A percentile compares a stretch with the other conserved stretches of the same genome.
Conservation (phyloP, 371 early-diverging fungal genomes). For the Smittium culicis region DNA sequence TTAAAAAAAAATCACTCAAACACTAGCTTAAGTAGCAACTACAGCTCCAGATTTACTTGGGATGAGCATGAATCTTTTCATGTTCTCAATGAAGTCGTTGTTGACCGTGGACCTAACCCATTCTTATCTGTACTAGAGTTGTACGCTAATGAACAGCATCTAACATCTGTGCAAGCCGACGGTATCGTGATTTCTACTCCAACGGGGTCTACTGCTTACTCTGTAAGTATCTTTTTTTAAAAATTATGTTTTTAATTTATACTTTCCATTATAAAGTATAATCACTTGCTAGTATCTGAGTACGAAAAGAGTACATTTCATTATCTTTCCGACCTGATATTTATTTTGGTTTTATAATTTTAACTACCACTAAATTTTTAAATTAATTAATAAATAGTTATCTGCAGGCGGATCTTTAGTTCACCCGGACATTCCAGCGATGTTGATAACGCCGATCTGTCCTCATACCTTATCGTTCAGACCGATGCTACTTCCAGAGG, state of each 20-base stretch:
- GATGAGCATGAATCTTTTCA: slow-evolving; percentile 33
- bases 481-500: slow-evolving; percentile 83
- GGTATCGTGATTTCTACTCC: slow-evolving; percentile 84
- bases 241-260: no score
- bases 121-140: slow-evolving; percentile 78
- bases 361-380: no score
- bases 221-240: slow-evolving; percentile 23
- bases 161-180: slow-evolving; percentile 74
- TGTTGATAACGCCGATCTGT: slow-evolving; percentile 86
- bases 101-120: slow-evolving; percentile 77
- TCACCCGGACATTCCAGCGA: slow-evolving; percentile 85
- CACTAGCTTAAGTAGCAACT: no score
- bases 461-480: slow-evolving; percentile 87
- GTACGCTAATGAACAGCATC: slow-evolving; percentile 68
- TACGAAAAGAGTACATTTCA: no score
- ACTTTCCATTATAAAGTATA: no score
- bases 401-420: slow-evolving; percentile 85
- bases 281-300: no score
- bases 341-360: no score
- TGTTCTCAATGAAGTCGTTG: slow-evolving; percentile 55
- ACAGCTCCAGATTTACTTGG: slow-evolving; percentile 14
- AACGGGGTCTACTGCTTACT: slow-evolving; percentile 91
- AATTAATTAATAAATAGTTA: no score
- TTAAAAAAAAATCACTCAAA: neutral
- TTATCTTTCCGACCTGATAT: no score